Percentiles rank a stretch among this genome's conserved stretches.
Evolutionary conservation across 2,329 filamentous ascomycete species (phyloP).

Genomic region (Sporothrix euskadiensis): DNA sequence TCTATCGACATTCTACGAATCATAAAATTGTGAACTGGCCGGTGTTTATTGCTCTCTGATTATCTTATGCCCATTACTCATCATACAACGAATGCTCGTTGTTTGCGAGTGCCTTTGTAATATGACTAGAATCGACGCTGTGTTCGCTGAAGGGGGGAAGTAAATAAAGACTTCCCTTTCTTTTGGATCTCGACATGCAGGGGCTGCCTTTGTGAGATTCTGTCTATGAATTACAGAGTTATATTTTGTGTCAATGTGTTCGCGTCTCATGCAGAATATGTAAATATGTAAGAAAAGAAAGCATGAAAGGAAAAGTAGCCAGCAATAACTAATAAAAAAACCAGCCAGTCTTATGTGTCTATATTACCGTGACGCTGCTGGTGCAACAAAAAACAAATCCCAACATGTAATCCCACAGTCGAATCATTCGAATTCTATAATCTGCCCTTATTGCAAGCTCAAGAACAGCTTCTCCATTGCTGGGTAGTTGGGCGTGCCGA

Average conservation of each 20-base stretch:
- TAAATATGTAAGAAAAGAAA: not conserved
- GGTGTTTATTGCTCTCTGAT: not conserved
- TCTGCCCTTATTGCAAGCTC: constrained; percentile 30
- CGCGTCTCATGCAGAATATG: not conserved
- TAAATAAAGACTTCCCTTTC: too few species aligned
- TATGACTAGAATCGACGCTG: too few species aligned
- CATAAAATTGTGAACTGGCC: not conserved
- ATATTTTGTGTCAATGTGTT: not conserved
- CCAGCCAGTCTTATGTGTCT: not conserved
- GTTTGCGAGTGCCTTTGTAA: too few species aligned
- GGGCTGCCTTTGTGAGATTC: too few species aligned
- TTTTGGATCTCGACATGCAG: too few species aligned
- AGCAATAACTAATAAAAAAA: not conserved
- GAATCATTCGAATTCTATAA: not conserved
- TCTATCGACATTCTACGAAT: not conserved
- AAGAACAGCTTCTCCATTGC: constrained; percentile 35
- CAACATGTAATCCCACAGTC: not conserved
- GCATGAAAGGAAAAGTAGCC: not conserved
- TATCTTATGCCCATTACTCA: too few species aligned
- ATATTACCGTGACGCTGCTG: not conserved
- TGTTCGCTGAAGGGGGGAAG: too few species aligned
- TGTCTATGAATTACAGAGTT: not conserved
- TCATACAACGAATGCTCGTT: not conserved
- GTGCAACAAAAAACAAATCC: not conserved
- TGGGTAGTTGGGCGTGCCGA: constrained; percentile 40